These are phyloP conservation scores for Neofusicoccum ribis DNA, from an alignment of 2,329 filamentous ascomycete species.

Conservation along the genomic window DNA sequence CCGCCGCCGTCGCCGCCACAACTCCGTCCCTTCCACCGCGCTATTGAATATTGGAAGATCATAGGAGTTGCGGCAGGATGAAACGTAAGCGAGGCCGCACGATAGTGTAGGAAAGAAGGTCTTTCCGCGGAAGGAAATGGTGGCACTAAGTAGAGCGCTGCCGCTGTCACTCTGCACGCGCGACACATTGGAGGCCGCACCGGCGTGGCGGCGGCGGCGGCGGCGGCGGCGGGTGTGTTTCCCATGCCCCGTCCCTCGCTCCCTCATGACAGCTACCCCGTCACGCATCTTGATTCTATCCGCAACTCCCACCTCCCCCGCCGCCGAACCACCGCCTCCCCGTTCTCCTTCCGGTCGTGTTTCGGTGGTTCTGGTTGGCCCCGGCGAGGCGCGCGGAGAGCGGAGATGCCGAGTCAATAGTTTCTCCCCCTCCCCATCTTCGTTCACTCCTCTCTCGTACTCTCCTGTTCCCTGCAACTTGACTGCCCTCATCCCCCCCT, in stretches of 20 bases:
- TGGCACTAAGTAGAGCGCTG: too few relatives aligned
- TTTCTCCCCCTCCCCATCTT: neutral
- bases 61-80: neutral
- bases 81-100: neutral
- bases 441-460: neutral
- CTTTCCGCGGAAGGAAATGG: neutral
- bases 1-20: neutral
- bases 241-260: too few relatives aligned
- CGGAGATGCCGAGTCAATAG: neutral
- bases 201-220: too few relatives aligned
- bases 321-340: too few relatives aligned
- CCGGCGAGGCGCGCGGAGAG: neutral
- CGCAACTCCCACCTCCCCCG: too few relatives aligned
- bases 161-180: too few relatives aligned
- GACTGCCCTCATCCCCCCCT: neutral
- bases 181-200: too few relatives aligned
- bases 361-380: neutral
- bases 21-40: neutral
- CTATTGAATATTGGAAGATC: conserved; percentile 8
- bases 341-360: neutral
- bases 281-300: too few relatives aligned
- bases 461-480: neutral
- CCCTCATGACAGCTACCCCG: too few relatives aligned
- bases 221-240: too few relatives aligned
- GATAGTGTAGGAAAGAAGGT: neutral